Conservation (phyloP, 2,329 filamentous ascomycete species). For the Coleophoma cylindrospora region DNA sequence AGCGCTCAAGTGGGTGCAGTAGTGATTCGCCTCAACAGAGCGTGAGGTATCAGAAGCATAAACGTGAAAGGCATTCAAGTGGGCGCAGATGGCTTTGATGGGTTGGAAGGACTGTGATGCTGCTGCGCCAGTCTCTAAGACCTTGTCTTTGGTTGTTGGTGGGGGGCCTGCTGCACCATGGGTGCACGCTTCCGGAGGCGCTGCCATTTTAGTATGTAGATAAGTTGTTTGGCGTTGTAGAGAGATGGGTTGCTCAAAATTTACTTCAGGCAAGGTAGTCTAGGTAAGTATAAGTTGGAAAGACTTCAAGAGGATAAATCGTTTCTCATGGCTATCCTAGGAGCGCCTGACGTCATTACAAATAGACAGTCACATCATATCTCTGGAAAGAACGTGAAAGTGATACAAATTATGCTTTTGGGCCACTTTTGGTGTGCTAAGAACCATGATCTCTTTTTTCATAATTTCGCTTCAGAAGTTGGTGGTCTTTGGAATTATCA, state of each 20-base stretch:
- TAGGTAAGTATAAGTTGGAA: too few species aligned
- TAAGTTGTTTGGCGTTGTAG: too few species aligned
- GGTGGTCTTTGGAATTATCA: slow-evolving; percentile 6
- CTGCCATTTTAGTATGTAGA: too few species aligned
- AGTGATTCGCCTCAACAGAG: slow-evolving; percentile 75
- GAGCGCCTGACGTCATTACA: too few species aligned
- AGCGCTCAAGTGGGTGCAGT: slow-evolving; percentile 70
- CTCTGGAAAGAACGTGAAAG: too few species aligned
- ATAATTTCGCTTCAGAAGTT: slow-evolving; percentile 8
- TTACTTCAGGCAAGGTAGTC: too few species aligned
- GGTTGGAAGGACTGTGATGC: slow-evolving; percentile 64
- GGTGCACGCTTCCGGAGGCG: neutral
- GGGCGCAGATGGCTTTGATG: slow-evolving; percentile 70
- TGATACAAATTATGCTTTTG: too few species aligned
- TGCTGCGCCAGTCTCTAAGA: slow-evolving; percentile 57
- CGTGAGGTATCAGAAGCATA: slow-evolving; percentile 66
- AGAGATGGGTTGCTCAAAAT: too few species aligned
- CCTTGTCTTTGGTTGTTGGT: slow-evolving; percentile 48
- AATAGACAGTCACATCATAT: too few species aligned
- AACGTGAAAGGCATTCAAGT: slow-evolving; percentile 82
- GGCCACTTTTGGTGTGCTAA: too few species aligned
- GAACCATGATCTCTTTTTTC: neutral
- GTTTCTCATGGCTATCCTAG: too few species aligned
- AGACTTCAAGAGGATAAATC: too few species aligned
- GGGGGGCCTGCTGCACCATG: slow-evolving; percentile 7